These are phyloP conservation scores for Dryas octopetala DNA, from an alignment of 306 rosid genomes.

Conservation along the genomic window DNA sequence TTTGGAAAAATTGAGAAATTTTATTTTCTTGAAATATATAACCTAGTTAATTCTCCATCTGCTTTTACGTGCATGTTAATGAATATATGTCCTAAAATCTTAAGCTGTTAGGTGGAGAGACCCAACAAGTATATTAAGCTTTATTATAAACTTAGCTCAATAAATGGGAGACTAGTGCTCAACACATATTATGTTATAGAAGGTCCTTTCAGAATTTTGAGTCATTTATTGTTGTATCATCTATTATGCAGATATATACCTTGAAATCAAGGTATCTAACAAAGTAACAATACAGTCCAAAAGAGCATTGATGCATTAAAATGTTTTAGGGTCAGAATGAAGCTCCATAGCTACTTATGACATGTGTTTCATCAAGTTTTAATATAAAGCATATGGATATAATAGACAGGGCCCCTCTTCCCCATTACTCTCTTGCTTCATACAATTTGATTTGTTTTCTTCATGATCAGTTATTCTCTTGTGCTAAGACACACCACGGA, in stretches of 20 bases:
- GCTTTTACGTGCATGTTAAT: not conserved
- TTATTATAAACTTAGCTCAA: no score
- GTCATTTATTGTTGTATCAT: not conserved
- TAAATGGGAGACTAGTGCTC: no score
- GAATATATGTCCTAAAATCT: no score
- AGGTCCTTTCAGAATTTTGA: not conserved
- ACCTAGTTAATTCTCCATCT: not conserved
- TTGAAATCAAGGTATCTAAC: conserved; percentile 11
- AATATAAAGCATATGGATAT: not conserved
- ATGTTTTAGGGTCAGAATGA: conserved; percentile 3
- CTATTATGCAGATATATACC: not conserved
- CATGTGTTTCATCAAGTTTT: not conserved
- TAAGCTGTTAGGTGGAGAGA: no score
- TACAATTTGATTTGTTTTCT: conserved; percentile 19
- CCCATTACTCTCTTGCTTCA: conserved; percentile 11
- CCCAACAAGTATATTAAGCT: no score
- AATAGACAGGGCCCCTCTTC: not conserved
- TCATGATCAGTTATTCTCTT: conserved; percentile 72
- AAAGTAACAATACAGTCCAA: conserved; percentile 1
- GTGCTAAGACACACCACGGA: conserved; percentile 95
- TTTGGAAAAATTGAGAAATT: not conserved
- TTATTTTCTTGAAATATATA: conserved; percentile 7
- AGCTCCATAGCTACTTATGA: conserved; percentile 5
- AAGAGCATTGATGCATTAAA: conserved; percentile 1
- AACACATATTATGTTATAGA: not conserved